These are phyloP conservation scores for Phytophthora foliorum DNA, from an alignment of 352 stramenopile species.

Conservation along the genomic window DNA sequence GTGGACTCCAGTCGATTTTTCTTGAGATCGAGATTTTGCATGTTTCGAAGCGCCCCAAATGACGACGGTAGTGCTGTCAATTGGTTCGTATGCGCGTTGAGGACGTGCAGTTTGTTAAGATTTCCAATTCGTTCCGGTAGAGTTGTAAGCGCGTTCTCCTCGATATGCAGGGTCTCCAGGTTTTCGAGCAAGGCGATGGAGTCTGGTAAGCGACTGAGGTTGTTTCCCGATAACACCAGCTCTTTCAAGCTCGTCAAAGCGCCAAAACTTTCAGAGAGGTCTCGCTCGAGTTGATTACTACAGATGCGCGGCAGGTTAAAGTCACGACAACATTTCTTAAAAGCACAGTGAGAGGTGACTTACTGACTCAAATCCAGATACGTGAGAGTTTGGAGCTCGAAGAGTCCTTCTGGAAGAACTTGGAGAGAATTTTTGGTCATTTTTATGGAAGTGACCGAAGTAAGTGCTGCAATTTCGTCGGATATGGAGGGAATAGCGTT, in stretches of 20 bases:
- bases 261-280: constrained; percentile 66
- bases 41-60: constrained; percentile 53
- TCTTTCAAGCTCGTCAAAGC: constrained; percentile 67
- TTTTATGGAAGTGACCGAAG: constrained; percentile 70
- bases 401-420: constrained; percentile 70
- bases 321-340: neutral
- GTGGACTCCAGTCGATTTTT: constrained; percentile 76
- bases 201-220: constrained; percentile 65
- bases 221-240: constrained; percentile 68
- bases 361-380: constrained; percentile 86
- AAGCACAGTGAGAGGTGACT: constrained; percentile 13
- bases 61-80: constrained; percentile 56
- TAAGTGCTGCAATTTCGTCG: constrained; percentile 62
- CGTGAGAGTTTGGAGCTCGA: constrained; percentile 61
- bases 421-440: constrained; percentile 76
- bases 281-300: constrained; percentile 72
- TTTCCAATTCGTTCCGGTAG: constrained; percentile 65
- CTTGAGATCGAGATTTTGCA: constrained; percentile 82
- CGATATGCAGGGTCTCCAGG: constrained; percentile 66
- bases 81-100: constrained; percentile 75
- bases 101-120: constrained; percentile 64
- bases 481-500: constrained; percentile 70
- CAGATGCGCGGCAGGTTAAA: neutral
- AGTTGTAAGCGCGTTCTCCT: constrained; percentile 66
- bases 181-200: constrained; percentile 53